Evolutionary conservation across 2,329 filamentous ascomycete species (phyloP).

Genomic region (Endoconidiophora laricicola): DNA sequence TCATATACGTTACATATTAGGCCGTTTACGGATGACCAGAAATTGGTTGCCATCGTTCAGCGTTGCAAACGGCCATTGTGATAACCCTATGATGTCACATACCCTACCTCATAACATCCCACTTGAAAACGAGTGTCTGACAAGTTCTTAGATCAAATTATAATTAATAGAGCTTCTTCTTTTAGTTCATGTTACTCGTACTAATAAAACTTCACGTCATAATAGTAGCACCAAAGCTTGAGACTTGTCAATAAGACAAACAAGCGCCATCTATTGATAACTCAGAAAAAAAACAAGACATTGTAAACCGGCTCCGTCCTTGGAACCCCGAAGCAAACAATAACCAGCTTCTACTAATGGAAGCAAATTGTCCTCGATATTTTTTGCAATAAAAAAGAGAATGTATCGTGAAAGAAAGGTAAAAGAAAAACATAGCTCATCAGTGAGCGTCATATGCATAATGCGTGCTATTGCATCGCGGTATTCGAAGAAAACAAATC

Average conservation of each 20-base stretch:
- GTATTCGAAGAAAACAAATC: conserved; percentile 1
- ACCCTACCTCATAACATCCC: no score
- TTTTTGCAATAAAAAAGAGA: conserved; percentile 2
- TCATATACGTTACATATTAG: no score
- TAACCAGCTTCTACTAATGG: conserved; percentile 5
- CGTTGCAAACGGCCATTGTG: no score
- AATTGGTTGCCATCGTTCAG: no score
- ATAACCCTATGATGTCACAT: no score
- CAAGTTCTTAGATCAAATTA: no score
- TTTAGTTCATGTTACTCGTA: no score
- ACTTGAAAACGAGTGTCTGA: no score
- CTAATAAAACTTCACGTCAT: no score
- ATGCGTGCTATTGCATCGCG: conserved; percentile 3
- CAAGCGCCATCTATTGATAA: conserved; percentile 8
- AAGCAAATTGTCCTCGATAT: conserved; percentile 8
- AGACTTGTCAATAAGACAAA: not conserved
- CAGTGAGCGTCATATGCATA: conserved; percentile 8
- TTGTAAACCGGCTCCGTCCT: conserved; percentile 4
- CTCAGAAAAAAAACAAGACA: not conserved
- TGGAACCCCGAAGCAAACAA: conserved; percentile 8
- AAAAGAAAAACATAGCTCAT: conserved; percentile 8
- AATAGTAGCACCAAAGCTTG: no score
- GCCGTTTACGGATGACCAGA: no score
- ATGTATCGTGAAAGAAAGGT: conserved; percentile 4
- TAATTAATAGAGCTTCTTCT: no score